Evolutionary conservation across 768 basidiomycete species (phyloP).

Genomic region (Naganishia vaughanmartiniae): DNA sequence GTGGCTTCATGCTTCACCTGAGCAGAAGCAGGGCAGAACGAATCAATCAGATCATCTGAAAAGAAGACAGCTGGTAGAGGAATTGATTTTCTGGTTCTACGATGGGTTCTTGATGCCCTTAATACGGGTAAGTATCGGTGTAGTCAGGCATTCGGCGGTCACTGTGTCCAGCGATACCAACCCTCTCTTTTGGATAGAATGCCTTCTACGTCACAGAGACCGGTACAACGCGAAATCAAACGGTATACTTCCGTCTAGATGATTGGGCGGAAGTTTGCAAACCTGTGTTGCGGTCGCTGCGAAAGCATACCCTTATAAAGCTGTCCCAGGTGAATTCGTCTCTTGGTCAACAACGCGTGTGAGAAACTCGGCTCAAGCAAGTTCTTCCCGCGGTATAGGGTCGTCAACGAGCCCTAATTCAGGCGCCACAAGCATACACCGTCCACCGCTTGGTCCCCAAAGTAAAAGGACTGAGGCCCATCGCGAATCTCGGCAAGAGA

Average conservation of each 20-base stretch:
- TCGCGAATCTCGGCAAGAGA: constrained; percentile 68
- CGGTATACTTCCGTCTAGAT: constrained; percentile 89
- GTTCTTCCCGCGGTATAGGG: constrained; percentile 8
- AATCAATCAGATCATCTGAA: constrained; percentile 55
- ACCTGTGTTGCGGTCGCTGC: constrained; percentile 75
- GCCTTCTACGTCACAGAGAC: constrained; percentile 94
- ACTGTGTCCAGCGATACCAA: not conserved
- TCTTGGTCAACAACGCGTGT: not conserved
- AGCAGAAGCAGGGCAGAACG: constrained; percentile 49
- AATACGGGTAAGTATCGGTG: constrained; percentile 62
- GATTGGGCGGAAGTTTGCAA: constrained; percentile 83
- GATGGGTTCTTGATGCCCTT: constrained; percentile 77
- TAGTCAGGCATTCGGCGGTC: no score
- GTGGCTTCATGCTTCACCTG: constrained; percentile 60
- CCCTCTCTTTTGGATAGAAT: constrained; percentile 58
- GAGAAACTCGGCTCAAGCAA: not conserved
- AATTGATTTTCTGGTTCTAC: constrained; percentile 93
- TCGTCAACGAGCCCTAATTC: constrained; percentile 19
- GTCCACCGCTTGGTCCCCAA: constrained; percentile 79
- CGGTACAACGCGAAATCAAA: constrained; percentile 72
- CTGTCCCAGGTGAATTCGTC: constrained; percentile 63
- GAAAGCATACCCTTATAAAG: constrained; percentile 66
- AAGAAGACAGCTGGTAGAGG: constrained; percentile 74
- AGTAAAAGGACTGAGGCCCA: constrained; percentile 88
- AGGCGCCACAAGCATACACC: constrained; percentile 9